These are phyloP conservation scores for Jacaranda copaia DNA, from an alignment of 257 asterid species.

Conservation along the genomic window DNA sequence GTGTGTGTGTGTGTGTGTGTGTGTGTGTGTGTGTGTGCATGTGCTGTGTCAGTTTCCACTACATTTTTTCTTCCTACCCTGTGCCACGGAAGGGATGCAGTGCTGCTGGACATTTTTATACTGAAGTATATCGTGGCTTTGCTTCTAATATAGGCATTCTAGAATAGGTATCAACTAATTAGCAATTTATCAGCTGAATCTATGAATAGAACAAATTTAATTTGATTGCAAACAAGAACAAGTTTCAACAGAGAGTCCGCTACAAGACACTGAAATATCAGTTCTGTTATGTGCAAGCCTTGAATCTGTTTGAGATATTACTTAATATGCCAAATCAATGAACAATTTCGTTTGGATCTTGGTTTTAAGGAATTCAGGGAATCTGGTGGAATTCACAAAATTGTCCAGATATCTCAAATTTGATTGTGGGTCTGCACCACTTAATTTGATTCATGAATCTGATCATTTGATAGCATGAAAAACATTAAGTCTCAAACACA, in stretches of 20 bases:
- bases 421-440: neutral
- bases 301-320: neutral
- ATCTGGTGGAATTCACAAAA: neutral
- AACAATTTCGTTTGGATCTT: neutral
- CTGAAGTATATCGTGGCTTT: neutral
- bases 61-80: neutral
- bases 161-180: neutral
- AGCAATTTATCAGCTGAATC: neutral
- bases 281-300: neutral
- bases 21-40: no score
- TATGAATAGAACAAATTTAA: neutral
- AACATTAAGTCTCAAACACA: neutral
- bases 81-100: neutral
- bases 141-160: conserved; percentile 5
- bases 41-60: neutral
- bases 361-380: neutral
- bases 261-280: neutral
- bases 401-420: neutral
- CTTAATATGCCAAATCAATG: conserved; percentile 10
- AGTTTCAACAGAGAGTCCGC: neutral
- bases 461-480: neutral
- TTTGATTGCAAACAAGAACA: neutral
- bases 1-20: no score
- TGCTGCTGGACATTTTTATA: neutral
- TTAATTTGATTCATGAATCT: neutral